Evolutionary conservation across 495 filamentous ascomycete species (phyloP).

Genomic region (Penicillium alfredii): DNA sequence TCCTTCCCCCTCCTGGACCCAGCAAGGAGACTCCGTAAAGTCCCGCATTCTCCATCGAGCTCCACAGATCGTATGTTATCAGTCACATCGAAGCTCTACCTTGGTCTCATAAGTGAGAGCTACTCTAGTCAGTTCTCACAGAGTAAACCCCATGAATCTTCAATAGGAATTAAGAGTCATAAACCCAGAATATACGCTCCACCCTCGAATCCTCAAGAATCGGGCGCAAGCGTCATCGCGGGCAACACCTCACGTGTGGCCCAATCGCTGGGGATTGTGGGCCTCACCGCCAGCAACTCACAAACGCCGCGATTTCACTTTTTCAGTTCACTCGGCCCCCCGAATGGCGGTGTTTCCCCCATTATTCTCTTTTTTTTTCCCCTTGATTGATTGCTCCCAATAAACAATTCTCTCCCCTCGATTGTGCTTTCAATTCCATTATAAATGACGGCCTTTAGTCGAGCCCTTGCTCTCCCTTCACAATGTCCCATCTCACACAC

Average conservation of each 20-base stretch:
- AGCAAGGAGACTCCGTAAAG: conserved; percentile 20
- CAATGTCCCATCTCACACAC: conserved; percentile 38
- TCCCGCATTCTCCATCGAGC: conserved; percentile 22
- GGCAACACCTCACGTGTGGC: conserved; percentile 15
- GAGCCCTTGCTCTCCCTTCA: conserved; percentile 28
- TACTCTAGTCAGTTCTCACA: no score
- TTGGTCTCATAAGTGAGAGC: no score
- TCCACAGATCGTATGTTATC: conserved; percentile 20
- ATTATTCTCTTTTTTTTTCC: conserved; percentile 6
- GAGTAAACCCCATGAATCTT: no score
- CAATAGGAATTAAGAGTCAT: no score
- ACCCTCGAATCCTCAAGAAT: no score
- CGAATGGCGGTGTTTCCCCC: conserved; percentile 10
- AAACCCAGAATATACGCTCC: no score
- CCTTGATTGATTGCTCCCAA: conserved; percentile 8
- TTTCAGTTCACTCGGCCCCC: conserved; percentile 24
- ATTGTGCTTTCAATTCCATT: conserved; percentile 4
- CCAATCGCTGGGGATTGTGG: conserved; percentile 12
- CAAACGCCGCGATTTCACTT: conserved; percentile 18
- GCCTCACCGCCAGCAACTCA: conserved; percentile 18
- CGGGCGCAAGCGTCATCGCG: conserved; percentile 28
- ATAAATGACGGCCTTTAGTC: conserved; percentile 38
- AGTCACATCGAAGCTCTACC: conserved; percentile 16
- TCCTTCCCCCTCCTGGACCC: no score
- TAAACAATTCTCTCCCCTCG: conserved; percentile 3